Evolutionary conservation across 495 filamentous ascomycete species (phyloP).

Genomic region (Daldinia grandis): DNA sequence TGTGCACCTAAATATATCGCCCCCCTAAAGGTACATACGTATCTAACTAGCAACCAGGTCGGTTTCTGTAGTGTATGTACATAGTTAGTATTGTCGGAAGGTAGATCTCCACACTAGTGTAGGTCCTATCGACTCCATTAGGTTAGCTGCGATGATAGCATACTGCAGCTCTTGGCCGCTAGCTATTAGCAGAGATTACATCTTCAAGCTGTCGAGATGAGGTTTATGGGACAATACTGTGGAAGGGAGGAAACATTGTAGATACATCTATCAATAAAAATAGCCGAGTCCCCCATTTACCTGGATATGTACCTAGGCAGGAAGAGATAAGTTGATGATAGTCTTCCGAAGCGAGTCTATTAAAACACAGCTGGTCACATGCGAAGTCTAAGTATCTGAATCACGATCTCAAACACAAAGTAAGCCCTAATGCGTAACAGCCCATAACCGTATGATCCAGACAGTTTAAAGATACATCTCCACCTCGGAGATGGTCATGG

Average conservation of each 20-base stretch:
- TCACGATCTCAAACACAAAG: neutral
- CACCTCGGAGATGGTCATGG: neutral
- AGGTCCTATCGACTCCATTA: neutral
- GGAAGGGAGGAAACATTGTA: neutral
- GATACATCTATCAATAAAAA: neutral
- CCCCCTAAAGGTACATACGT: neutral
- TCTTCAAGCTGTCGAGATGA: neutral
- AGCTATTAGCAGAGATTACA: conserved; percentile 2
- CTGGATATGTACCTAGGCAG: neutral
- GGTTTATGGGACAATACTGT: neutral
- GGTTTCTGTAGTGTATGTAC: neutral
- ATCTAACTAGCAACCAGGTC: conserved; percentile 3
- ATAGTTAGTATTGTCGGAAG: neutral
- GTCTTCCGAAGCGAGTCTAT: neutral
- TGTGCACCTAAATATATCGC: neutral
- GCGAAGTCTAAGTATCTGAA: neutral
- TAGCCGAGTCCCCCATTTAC: neutral
- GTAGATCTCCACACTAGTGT: conserved; percentile 7
- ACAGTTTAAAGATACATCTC: neutral
- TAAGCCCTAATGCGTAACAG: neutral
- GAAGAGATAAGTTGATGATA: neutral
- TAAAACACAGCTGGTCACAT: neutral
- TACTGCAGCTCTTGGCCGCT: neutral
- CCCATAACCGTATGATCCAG: neutral
- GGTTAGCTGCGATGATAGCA: conserved; percentile 7